Percentiles rank a stretch among this genome's conserved stretches.
Evolutionary conservation across 805 yeast genomes (phyloP).

Genomic region (Sugiyamaella valdiviana): DNA sequence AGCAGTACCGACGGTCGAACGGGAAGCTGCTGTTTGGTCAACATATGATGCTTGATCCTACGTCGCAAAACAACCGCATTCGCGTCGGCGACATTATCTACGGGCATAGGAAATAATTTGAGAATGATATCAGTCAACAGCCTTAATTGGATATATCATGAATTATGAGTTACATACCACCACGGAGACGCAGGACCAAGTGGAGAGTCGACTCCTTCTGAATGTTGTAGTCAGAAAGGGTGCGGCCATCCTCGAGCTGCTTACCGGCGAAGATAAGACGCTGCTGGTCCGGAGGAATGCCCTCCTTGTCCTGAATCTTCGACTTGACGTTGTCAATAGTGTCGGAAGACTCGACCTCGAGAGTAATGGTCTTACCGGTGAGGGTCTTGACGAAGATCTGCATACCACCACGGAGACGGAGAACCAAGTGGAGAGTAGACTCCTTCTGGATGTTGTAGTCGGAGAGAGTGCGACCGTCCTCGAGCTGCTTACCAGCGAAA

Average conservation of each 20-base stretch:
- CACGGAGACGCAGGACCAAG: conserved; percentile 94
- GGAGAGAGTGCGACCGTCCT: conserved; percentile 88
- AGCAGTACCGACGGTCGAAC: conserved; percentile 30
- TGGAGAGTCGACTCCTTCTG: conserved; percentile 99
- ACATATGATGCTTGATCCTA: conserved; percentile 19
- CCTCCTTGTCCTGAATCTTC: conserved; percentile 98
- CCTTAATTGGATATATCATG: background rate
- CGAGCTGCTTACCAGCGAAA: conserved; percentile 93
- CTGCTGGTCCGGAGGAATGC: conserved; percentile 99
- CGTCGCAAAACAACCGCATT: background rate
- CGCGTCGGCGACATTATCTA: background rate
- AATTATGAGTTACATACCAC: conserved; percentile 74
- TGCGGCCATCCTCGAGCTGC: conserved; percentile 99
- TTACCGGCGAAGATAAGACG: conserved; percentile 99
- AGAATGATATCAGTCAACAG: background rate
- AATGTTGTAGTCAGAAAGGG: conserved; percentile 98
- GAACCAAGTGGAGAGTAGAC: conserved; percentile 76
- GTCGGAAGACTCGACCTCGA: conserved; percentile 98
- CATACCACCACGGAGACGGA: conserved; percentile 82
- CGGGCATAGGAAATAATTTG: background rate
- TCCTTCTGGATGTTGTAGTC: conserved; percentile 95
- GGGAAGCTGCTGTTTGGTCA: conserved; percentile 36
- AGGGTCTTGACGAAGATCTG: conserved; percentile 97
- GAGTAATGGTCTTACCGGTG: conserved; percentile 98
- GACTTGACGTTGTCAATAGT: conserved; percentile 98